phyloP scores from a whole-genome alignment of 2,329 filamentous ascomycete genomes.

The Colletotrichum sp. region DNA sequence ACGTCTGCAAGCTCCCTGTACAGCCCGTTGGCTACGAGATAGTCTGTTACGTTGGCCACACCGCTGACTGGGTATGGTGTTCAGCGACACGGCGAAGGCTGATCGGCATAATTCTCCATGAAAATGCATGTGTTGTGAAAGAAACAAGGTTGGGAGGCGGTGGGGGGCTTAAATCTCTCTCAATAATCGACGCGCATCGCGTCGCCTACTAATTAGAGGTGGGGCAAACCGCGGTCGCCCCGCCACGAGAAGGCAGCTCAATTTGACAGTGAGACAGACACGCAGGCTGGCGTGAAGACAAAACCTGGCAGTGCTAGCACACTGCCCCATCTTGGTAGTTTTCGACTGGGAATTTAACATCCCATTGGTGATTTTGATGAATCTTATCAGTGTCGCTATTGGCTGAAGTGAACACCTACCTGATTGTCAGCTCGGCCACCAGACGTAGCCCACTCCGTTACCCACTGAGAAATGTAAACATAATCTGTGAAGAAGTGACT shows the following conservation, averaged over 20 bases:
- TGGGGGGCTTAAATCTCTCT: not conserved
- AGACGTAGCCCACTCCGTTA: not conserved
- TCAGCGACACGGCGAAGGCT: accelerated
- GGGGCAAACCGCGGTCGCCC: not conserved
- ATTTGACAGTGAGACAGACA: not conserved
- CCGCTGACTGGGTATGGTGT: not conserved
- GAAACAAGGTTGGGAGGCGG: accelerated
- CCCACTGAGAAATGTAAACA: not conserved
- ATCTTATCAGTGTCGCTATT: not conserved
- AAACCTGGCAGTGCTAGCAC: not conserved
- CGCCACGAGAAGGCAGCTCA: not conserved
- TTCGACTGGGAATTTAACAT: not conserved
- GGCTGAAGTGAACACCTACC: not conserved
- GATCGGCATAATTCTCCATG: accelerated
- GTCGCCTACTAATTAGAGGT: not conserved
- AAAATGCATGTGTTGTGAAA: accelerated
- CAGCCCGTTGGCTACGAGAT: not conserved
- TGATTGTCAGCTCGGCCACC: not conserved
- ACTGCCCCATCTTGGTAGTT: not conserved
- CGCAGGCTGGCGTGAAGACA: not conserved
- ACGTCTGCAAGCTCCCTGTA: not conserved
- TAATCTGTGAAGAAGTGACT: not conserved
- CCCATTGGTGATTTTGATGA: not conserved
- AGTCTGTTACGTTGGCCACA: not conserved
- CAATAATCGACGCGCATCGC: accelerated